Evolutionary conservation across 495 filamentous ascomycete genomes (phyloP), one percentile per base, ranked within the genome.

Genomic region (Rusavskia elegans): DNA sequence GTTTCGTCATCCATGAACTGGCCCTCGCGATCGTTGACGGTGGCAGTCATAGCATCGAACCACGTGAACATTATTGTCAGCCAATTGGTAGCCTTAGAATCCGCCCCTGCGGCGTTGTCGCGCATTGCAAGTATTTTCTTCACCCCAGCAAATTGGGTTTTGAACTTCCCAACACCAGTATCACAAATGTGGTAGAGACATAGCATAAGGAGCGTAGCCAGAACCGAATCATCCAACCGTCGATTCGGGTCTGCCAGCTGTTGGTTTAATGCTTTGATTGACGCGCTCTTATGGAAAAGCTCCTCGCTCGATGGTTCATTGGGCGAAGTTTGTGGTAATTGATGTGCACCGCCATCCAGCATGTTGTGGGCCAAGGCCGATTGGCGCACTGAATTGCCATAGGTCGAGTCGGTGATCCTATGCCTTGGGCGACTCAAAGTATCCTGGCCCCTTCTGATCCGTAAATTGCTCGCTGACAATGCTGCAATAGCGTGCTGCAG

Each of bases 11-110:
- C 82, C 52, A 81, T 81, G 27, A 97, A 76, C 61, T 94, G 86
- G n/a, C 84, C 78, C 63, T 95, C 90, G 52, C 89, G 80, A 62
- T 95, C 85, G 59, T 96, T 95, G 53, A 94, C 83, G 45, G 85
- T 87, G 27, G 87, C 85, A 0, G 86, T 88, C 70, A 95, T 84
- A n/a, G 87, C 89, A 63, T 95, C 90, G 57, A 93, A 87, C 78
- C 89, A 95, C 16, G 88, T 92, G 61, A 96, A 96, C 61, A 95
- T 80, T n/a, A 87, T 82, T 54, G 94, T 87, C 71, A 95, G 88
- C 90, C 90, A 97, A 40, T 80, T 82, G 30, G 86, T 79, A 50
- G 87, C 83, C 19, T 75, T 71, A 16, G 80, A 77, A 39, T 80
- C 71, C 17, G 75, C 64, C 29, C 75, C 77, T 23, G 79, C 77